phyloP scores from a whole-genome alignment of 495 filamentous ascomycete genomes.

The Hypoxylon fuscum region DNA sequence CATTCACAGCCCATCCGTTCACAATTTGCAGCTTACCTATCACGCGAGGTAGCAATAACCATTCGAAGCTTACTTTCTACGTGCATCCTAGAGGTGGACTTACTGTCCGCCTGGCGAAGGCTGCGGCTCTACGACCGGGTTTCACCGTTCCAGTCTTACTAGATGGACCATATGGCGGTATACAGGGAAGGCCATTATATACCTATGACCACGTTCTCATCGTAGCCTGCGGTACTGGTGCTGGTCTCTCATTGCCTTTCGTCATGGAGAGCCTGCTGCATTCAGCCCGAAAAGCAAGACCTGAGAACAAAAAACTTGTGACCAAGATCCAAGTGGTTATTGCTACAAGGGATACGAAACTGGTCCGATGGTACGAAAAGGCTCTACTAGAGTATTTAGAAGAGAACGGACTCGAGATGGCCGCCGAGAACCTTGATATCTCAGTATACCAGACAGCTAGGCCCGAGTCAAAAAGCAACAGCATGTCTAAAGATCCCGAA shows the following conservation, averaged over 20 bases:
- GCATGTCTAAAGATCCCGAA: slow-evolving; percentile 22
- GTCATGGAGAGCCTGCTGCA: slow-evolving; percentile 40
- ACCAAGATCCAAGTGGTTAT: slow-evolving; percentile 47
- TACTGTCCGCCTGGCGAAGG: slow-evolving; percentile 30
- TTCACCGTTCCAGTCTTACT: slow-evolving; percentile 68
- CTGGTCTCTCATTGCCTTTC: slow-evolving; percentile 60
- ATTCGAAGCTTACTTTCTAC: slow-evolving; percentile 35
- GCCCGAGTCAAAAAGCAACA: slow-evolving; percentile 18
- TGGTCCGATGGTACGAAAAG: slow-evolving; percentile 46
- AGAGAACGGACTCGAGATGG: slow-evolving; percentile 27
- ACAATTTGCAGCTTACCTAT: slow-evolving; percentile 75
- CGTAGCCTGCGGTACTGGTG: slow-evolving; percentile 65
- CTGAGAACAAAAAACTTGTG: not conserved
- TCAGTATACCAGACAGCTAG: slow-evolving; percentile 33
- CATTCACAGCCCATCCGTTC: slow-evolving; percentile 79
- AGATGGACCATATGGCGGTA: slow-evolving; percentile 82
- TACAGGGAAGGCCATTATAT: slow-evolving; percentile 23
- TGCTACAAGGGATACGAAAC: slow-evolving; percentile 41
- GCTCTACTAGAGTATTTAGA: slow-evolving; percentile 35
- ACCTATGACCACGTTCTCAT: slow-evolving; percentile 53
- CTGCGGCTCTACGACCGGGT: slow-evolving; percentile 10
- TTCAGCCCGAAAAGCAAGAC: slow-evolving; percentile 14
- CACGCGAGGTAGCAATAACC: slow-evolving; percentile 2
- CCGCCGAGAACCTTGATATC: slow-evolving; percentile 28
- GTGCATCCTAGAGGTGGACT: slow-evolving; percentile 37